Percentiles rank a stretch among this genome's conserved stretches.
Evolutionary conservation across 1,139 yeast species (phyloP).

Genomic region (Scheffersomyces titani): DNA sequence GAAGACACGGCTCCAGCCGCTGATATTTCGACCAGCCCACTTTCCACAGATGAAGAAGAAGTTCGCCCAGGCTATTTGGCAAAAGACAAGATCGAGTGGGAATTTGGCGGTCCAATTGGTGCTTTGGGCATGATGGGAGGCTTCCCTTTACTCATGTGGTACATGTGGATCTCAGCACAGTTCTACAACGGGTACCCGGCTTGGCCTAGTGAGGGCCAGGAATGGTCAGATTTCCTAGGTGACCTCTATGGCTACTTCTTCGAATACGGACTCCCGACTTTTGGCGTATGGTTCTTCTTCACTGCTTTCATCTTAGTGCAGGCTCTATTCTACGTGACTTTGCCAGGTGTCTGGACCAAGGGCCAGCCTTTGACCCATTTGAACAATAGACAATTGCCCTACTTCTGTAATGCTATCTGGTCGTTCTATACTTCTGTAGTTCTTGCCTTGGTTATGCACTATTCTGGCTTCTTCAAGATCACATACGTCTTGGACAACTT

Average conservation of each 20-base stretch:
- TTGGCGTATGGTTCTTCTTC: conserved; percentile 68
- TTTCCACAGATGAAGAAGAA: conserved; percentile 1
- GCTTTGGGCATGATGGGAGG: conserved; percentile 91
- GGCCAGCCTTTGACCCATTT: conserved; percentile 90
- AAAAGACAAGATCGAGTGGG: conserved; percentile 60
- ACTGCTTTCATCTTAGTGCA: conserved; percentile 71
- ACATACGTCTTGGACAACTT: conserved; percentile 76
- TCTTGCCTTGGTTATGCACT: conserved; percentile 62
- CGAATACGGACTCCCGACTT: conserved; percentile 69
- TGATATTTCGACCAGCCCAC: not conserved
- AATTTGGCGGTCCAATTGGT: conserved; percentile 94
- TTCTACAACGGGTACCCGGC: conserved; percentile 77
- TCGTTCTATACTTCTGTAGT: conserved; percentile 72
- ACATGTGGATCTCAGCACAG: conserved; percentile 90
- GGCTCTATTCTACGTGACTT: conserved; percentile 72
- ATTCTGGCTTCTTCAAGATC: conserved; percentile 70
- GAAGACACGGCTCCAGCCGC: conserved; percentile 3
- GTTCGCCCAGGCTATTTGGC: conserved; percentile 31
- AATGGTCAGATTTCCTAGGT: conserved; percentile 55
- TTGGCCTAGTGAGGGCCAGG: conserved; percentile 61
- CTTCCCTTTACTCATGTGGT: conserved; percentile 92
- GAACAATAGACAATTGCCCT: conserved; percentile 78
- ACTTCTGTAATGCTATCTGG: conserved; percentile 90
- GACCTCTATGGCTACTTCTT: conserved; percentile 47
- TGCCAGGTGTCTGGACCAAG: conserved; percentile 94